Base-by-base conservation (phyloP, 106 monocot species). In the Posidonia australis region DNA sequence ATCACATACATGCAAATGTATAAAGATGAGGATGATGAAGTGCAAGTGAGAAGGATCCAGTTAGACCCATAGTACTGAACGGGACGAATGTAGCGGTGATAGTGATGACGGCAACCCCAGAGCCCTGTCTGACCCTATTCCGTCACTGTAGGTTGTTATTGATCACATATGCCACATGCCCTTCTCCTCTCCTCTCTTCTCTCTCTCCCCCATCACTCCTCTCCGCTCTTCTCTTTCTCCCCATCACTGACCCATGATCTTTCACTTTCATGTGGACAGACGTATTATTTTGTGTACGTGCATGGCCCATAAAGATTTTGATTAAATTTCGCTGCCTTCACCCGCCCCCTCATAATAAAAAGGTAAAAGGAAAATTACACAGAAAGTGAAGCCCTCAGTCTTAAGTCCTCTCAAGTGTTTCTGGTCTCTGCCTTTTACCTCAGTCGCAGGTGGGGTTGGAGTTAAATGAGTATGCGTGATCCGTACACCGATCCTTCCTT, bases 231-330 rank as follows among this genome's bases (percentile, higher is more conserved):
- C n/a, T n/a, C n/a, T n/a, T n/a, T 36, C 2, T 36, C 36, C 7
- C 36, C 49, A 12, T 49, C 49, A 19, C 49, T 10, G 13, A 18
- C 13, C 47, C 25, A 64, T 46, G 64, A 64, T 44, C 44, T 64
- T 64, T 64, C 64, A 64, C 64, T 64, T 64, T 64, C 64, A 64
- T 48, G 64, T 47, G 64, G 24, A 24, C 46, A 64, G 44, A 19
- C 43, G 20, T 43, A 43, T 62, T 62, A 43, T 43, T 44, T 42
- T 62, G 43, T 62, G 62, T 63, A 63, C 62, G 62, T 45, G 62
- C 23, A 64, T 47, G 64, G 26, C 45, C 44, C 64, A 46, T 64
- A 64, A 64, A 25, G 64, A 64, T 36, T 14, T 19, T 12, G 23
- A 16, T 47, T 64, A 48, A 42, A 64, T 26, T 16, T 47, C 14